phyloP scores from a whole-genome alignment of 2,329 filamentous ascomycete genomes.

The Talaromyces sp. region DNA sequence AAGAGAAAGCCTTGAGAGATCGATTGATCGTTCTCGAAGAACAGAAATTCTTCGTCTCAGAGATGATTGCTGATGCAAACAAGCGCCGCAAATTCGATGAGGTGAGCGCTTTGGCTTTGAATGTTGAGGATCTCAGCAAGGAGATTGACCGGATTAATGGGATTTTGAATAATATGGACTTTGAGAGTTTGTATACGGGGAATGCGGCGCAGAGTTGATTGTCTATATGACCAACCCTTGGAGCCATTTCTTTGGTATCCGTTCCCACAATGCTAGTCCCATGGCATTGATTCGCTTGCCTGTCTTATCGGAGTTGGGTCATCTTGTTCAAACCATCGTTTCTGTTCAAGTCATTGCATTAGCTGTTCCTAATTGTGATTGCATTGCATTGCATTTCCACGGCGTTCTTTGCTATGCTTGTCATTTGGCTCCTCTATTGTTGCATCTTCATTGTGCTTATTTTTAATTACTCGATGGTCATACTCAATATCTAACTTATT shows the following conservation, averaged over 20 bases:
- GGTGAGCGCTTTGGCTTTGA: constrained; percentile 72
- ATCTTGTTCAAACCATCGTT: background rate
- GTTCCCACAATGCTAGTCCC: background rate
- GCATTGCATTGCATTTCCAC: constrained; percentile 12
- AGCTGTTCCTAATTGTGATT: background rate
- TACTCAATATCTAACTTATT: background rate
- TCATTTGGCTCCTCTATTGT: background rate
- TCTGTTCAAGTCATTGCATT: background rate
- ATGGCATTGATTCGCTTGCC: background rate
- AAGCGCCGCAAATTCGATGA: constrained; percentile 80
- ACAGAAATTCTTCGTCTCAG: constrained; percentile 81
- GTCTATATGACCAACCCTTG: background rate
- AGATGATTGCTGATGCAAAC: constrained; percentile 77
- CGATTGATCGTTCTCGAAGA: constrained; percentile 81
- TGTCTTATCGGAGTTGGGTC: background rate
- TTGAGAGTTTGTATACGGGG: constrained; percentile 49
- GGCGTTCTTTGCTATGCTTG: background rate
- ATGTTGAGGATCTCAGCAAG: constrained; percentile 74
- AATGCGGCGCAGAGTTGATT: constrained; percentile 3
- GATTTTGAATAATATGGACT: constrained; percentile 66
- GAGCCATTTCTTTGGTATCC: background rate
- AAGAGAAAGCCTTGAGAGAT: constrained; percentile 79
- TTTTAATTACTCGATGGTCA: background rate
- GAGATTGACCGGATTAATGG: constrained; percentile 69
- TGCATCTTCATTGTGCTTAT: background rate